A percentile compares a stretch with the other conserved stretches of the same genome.
Evolutionary conservation across 371 early-diverging fungal genomes (phyloP).

Genomic region (Mucor piriformis): DNA sequence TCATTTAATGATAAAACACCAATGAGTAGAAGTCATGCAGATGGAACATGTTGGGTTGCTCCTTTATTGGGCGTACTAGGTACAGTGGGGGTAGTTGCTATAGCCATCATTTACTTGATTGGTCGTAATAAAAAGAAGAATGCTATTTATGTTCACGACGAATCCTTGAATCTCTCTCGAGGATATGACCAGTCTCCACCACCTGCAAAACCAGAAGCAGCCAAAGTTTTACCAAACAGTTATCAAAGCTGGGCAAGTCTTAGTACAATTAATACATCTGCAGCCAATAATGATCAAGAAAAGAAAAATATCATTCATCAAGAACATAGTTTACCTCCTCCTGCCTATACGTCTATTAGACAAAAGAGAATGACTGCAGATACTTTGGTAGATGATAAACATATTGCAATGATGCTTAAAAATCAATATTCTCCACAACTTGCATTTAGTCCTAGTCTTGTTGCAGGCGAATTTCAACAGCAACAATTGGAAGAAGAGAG

Average conservation of each 20-base stretch:
- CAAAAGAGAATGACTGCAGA: constrained; percentile 24
- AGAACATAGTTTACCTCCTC: constrained; percentile 9
- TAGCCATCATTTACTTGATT: background rate
- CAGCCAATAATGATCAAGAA: background rate
- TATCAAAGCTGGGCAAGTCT: constrained; percentile 13
- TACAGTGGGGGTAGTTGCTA: background rate
- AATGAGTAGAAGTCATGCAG: background rate
- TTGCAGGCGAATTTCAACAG: constrained; percentile 23
- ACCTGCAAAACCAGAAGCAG: background rate
- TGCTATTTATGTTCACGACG: background rate
- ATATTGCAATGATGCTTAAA: constrained; percentile 10
- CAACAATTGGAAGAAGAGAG: constrained; percentile 6
- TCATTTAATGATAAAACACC: background rate
- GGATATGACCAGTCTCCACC: background rate
- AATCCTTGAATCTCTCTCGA: background rate
- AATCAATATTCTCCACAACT: constrained; percentile 33
- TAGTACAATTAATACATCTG: constrained; percentile 5
- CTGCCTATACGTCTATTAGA: constrained; percentile 16
- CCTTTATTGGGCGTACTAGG: constrained; percentile 21
- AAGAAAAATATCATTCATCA: background rate
- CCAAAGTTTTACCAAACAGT: background rate
- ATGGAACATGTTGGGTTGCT: constrained; percentile 15
- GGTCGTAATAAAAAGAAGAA: background rate
- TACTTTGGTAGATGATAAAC: constrained; percentile 15
- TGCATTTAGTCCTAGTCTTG: constrained; percentile 30